phyloP scores from a whole-genome alignment of 2,329 filamentous ascomycete species.

The Xylaria arbuscula region DNA sequence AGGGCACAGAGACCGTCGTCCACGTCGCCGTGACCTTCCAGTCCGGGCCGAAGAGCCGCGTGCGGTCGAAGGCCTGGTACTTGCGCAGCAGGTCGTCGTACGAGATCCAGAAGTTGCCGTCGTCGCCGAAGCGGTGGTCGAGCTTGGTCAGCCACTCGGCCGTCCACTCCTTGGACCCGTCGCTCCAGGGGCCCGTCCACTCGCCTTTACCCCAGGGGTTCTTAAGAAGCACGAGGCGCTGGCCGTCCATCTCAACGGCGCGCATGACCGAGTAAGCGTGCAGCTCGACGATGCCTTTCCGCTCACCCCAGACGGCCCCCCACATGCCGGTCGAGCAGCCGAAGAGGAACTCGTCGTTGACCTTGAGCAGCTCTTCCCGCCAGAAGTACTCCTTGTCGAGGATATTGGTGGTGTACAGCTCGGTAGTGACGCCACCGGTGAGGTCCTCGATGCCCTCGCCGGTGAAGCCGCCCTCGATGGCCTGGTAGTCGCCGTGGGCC shows the following conservation, averaged over 20 bases:
- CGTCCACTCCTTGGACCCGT: slow-evolving; percentile 88
- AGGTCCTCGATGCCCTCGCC: slow-evolving; percentile 70
- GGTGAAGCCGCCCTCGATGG: slow-evolving; percentile 75
- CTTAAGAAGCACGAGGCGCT: slow-evolving; percentile 72
- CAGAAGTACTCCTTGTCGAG: slow-evolving; percentile 82
- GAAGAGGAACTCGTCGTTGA: slow-evolving; percentile 82
- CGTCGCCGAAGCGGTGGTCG: slow-evolving; percentile 79
- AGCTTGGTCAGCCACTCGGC: slow-evolving; percentile 80
- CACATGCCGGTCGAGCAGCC: slow-evolving; percentile 66
- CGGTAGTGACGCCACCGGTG: slow-evolving; percentile 73
- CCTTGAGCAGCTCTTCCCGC: slow-evolving; percentile 79
- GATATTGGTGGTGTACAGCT: slow-evolving; percentile 74
- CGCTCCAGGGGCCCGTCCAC: slow-evolving; percentile 85
- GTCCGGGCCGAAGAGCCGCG: slow-evolving; percentile 66
- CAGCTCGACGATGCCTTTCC: slow-evolving; percentile 67
- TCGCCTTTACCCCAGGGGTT: slow-evolving; percentile 87
- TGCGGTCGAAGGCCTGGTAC: slow-evolving; percentile 68
- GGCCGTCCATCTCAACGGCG: slow-evolving; percentile 67
- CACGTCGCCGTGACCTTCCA: slow-evolving; percentile 63
- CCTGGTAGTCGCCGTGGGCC: slow-evolving; percentile 77
- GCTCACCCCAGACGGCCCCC: slow-evolving; percentile 58
- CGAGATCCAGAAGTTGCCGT: slow-evolving; percentile 73
- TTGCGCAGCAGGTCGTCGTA: slow-evolving; percentile 69
- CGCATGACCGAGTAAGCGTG: slow-evolving; percentile 72
- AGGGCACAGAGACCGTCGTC: slow-evolving; percentile 65